Evolutionary conservation across 2,329 filamentous ascomycete species (phyloP).

Genomic region (Aureobasidium sp.): DNA sequence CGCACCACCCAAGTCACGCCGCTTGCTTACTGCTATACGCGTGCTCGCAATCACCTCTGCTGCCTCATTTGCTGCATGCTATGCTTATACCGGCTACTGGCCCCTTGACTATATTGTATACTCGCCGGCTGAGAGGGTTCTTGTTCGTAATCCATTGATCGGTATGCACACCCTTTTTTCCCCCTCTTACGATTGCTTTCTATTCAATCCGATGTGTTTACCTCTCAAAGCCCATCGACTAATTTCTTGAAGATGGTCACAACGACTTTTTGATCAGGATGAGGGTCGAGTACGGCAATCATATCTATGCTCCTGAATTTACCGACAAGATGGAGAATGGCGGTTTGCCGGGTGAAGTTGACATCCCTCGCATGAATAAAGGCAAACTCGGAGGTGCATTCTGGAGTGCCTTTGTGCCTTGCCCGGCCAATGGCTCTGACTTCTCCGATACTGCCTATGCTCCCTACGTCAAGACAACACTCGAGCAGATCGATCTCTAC

Average conservation of each 20-base stretch:
- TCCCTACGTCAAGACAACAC: slow-evolving; percentile 55
- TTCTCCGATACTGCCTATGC: slow-evolving; percentile 67
- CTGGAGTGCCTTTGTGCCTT: slow-evolving; percentile 80
- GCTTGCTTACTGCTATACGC: background rate
- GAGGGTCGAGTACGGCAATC: slow-evolving; percentile 59
- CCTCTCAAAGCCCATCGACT: background rate
- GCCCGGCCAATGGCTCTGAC: slow-evolving; percentile 62
- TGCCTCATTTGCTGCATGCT: background rate
- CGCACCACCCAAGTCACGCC: background rate
- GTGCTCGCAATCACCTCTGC: background rate
- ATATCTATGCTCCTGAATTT: slow-evolving; percentile 68
- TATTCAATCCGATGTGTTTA: background rate
- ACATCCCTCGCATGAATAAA: slow-evolving; percentile 63
- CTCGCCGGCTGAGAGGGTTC: slow-evolving; percentile 22
- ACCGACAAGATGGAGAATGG: slow-evolving; percentile 65
- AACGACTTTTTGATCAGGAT: slow-evolving; percentile 77
- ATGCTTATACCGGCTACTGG: background rate
- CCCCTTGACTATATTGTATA: slow-evolving; percentile 2
- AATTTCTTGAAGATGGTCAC: slow-evolving; percentile 62
- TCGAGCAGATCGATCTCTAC: slow-evolving; percentile 69
- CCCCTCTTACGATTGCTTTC: background rate
- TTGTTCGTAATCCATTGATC: slow-evolving; percentile 32
- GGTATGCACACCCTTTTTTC: slow-evolving; percentile 19
- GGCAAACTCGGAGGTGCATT: slow-evolving; percentile 79
- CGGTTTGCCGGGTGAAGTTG: slow-evolving; percentile 61